Percentiles rank a stretch among this genome's conserved stretches.
Conservation (phyloP, 2,329 filamentous ascomycete genomes). For the Monilinia aucupariae region DNA sequence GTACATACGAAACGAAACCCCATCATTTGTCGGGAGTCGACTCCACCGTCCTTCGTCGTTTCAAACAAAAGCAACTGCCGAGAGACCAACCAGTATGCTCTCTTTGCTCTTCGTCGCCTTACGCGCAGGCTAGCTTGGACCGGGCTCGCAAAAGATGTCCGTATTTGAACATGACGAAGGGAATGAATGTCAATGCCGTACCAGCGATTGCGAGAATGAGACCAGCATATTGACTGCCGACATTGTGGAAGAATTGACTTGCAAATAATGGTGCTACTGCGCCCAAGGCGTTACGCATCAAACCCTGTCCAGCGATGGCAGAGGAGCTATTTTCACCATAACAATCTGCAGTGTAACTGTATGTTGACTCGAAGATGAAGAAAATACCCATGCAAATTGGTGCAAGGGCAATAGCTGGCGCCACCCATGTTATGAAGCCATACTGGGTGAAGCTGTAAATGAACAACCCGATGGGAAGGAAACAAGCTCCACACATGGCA, state of each 20-base stretch:
- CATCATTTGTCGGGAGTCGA: background rate
- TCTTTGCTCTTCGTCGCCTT: conserved; percentile 1
- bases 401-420: conserved; percentile 11
- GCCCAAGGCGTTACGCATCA: conserved; percentile 17
- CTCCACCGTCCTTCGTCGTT: background rate
- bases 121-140: conserved; percentile 46
- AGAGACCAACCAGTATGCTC: background rate
- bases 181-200: conserved; percentile 7
- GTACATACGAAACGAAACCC: background rate
- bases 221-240: conserved; percentile 16
- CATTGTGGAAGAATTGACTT: conserved; percentile 16
- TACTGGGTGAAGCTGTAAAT: conserved; percentile 51
- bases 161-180: conserved; percentile 17
- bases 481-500: conserved; percentile 64
- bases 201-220: conserved; percentile 13
- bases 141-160: conserved; percentile 31
- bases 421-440: conserved; percentile 16
- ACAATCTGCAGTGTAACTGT: conserved; percentile 16
- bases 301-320: conserved; percentile 13
- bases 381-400: conserved; percentile 15
- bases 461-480: conserved; percentile 74
- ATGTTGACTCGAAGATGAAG: conserved; percentile 15
- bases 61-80: conserved; percentile 4
- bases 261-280: conserved; percentile 15
- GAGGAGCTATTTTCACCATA: conserved; percentile 16